Evolutionary conservation across 768 basidiomycete genomes (phyloP).

Genomic region (Hydnum rufescens): DNA sequence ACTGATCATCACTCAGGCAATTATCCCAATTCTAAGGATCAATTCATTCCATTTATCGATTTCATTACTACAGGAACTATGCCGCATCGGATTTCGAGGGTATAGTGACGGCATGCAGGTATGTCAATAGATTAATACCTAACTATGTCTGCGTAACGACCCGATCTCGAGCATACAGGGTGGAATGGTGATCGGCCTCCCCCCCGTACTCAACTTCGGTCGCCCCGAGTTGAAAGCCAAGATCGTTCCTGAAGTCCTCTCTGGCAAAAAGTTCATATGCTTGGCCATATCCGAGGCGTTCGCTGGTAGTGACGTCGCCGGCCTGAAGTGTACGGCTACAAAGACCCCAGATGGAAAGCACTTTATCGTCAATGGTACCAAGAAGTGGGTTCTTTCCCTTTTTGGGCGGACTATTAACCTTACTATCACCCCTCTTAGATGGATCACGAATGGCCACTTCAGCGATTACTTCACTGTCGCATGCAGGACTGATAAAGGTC

Average conservation of each 20-base stretch:
- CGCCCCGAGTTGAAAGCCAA: conserved; percentile 29
- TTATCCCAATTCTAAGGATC: neutral
- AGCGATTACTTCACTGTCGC: conserved; percentile 46
- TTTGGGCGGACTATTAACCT: neutral
- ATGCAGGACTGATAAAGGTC: conserved; percentile 51
- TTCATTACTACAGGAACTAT: conserved; percentile 35
- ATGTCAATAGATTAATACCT: conserved; percentile 9
- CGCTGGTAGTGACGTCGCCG: conserved; percentile 68
- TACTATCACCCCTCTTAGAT: conserved; percentile 7
- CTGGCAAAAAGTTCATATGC: conserved; percentile 66
- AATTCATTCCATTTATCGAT: neutral
- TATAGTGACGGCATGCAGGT: conserved; percentile 45
- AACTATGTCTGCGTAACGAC: neutral
- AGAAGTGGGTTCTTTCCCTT: conserved; percentile 30
- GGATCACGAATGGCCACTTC: conserved; percentile 47
- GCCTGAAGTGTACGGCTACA: conserved; percentile 55
- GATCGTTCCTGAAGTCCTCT: conserved; percentile 34
- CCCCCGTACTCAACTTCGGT: conserved; percentile 72
- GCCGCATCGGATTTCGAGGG: conserved; percentile 48
- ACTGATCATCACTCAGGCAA: conserved; percentile 45
- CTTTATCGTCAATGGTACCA: conserved; percentile 72
- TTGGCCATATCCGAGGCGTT: conserved; percentile 81
- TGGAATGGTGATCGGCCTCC: conserved; percentile 61
- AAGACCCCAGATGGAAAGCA: conserved; percentile 47
- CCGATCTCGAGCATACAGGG: conserved; percentile 23